These are phyloP conservation scores for Drosera capensis DNA, from an alignment of 148 eudicot genomes.

Conservation along the genomic window DNA sequence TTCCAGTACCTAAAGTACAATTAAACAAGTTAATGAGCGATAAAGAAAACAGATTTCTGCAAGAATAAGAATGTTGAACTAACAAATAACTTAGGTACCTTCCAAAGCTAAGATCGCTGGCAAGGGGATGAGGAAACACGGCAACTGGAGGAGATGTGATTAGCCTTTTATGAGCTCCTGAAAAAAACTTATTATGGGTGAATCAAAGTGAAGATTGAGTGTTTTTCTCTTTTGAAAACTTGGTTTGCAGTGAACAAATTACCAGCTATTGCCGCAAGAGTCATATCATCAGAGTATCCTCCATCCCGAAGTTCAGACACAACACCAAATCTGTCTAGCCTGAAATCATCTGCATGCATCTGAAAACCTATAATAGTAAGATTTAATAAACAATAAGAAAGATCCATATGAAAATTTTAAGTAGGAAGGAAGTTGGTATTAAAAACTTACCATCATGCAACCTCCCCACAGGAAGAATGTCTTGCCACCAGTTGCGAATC, in stretches of 20 bases:
- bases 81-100: conserved; percentile 33
- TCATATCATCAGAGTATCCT: conserved; percentile 99
- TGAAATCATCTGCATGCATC: conserved; percentile 99
- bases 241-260: conserved; percentile 4
- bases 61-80: neutral
- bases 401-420: conserved; percentile 2
- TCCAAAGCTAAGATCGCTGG: conserved; percentile 81
- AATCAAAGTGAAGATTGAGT: no score
- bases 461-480: conserved; percentile 99
- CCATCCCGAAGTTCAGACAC: conserved; percentile 91
- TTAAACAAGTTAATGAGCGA: conserved; percentile 4
- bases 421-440: conserved; percentile 5
- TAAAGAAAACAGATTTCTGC: neutral
- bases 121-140: conserved; percentile 95
- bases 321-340: conserved; percentile 63
- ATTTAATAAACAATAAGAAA: neutral
- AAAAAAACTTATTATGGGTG: conserved; percentile 10
- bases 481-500: conserved; percentile 94
- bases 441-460: conserved; percentile 87
- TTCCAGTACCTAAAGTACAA: conserved; percentile 73
- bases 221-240: no score
- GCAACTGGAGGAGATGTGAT: conserved; percentile 95
- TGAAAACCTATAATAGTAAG: conserved; percentile 16
- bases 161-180: conserved; percentile 84
- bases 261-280: conserved; percentile 98